Evolutionary conservation across 1,284 basidiomycete species (phyloP), one percentile per base, ranked within the genome.

Genomic region (Ceratobasidium sp.): DNA sequence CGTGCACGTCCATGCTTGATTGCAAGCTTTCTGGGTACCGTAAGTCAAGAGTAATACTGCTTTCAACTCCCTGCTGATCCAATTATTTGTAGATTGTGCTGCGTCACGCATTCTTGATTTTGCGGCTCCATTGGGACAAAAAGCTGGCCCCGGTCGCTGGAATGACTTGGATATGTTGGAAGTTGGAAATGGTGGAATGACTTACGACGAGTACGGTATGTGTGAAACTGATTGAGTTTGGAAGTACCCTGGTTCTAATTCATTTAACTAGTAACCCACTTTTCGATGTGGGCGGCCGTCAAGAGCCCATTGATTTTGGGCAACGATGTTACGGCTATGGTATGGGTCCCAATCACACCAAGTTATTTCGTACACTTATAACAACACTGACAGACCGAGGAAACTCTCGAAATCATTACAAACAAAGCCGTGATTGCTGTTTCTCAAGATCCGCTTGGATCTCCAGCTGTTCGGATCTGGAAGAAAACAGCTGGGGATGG

Each of bases 131-230:
- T 76, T 84, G 2, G 79, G 80, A 5, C 80, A 82, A 74, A 83
- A 83, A 73, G 81, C 81, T 2, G 80, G 80, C n/a, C 76, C 75
- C 2, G 82, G 82, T 2, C 78, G 77, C 46, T 84, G 82, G 81
- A 83, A 83, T 72, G 83, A 84, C 75, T 78, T 84, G 60, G 83
- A 84, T 74, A 83, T 84, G 81, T 80, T 83, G 21, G 81, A 76
- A 65, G 78, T 83, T 12, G 82, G 82, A 18, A 83, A 83, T 61
- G 82, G 83, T 1, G 82, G 82, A 12, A 83, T 84, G 82, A 81
- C 78, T 0, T 80, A 79, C 69, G 82, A 82, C 59, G 82, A 67
- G 32, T 67, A 67, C 55, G 36, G 62, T 67, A n/a, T 36, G 21
- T n/a, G 18, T n/a, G 28, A 10, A 32, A 18, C n/a, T 59, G 9